phyloP scores from a whole-genome alignment of 1,139 yeast genomes.

The Kodamaea arcana region DNA sequence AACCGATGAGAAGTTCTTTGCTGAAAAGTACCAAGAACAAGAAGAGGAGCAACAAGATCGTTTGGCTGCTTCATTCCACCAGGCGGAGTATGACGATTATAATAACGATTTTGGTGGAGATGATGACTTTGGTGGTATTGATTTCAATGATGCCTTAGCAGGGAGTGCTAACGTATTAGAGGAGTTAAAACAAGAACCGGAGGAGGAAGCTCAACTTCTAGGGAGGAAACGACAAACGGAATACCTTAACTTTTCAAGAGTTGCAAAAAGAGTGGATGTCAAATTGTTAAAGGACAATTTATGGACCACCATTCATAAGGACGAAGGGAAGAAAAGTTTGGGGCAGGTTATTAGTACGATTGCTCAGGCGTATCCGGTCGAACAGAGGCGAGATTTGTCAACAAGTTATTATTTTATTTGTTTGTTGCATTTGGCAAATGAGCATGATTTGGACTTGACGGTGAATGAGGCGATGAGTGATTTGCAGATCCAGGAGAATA shows the following conservation, averaged over 20 bases:
- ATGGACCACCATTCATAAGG: constrained; percentile 57
- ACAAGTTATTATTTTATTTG: constrained; percentile 28
- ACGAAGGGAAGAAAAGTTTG: constrained; percentile 29
- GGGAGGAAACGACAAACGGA: constrained; percentile 44
- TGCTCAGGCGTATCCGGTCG: constrained; percentile 50
- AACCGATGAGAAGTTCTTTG: constrained; percentile 75
- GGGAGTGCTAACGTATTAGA: constrained; percentile 17
- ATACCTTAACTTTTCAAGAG: constrained; percentile 68
- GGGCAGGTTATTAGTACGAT: constrained; percentile 45
- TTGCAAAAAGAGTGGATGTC: constrained; percentile 84
- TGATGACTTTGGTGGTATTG: constrained; percentile 40
- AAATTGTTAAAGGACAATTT: constrained; percentile 73
- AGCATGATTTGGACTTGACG: constrained; percentile 40
- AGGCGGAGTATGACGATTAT: constrained; percentile 43
- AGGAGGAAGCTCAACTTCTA: constrained; percentile 9
- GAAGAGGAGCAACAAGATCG: constrained; percentile 32
- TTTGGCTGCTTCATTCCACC: constrained; percentile 40
- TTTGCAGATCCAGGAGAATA: too few relatives aligned
- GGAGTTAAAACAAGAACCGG: constrained; percentile 12
- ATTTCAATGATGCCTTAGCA: constrained; percentile 43
- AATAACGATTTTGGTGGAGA: constrained; percentile 37
- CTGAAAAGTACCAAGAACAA: constrained; percentile 53
- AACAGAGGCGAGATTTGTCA: constrained; percentile 25
- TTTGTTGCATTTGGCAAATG: constrained; percentile 25
- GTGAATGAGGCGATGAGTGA: constrained; percentile 57